Percentiles rank a stretch among this genome's conserved stretches.
Evolutionary conservation across 768 basidiomycete species (phyloP).

Genomic region (Leucogyrophana mollusca): DNA sequence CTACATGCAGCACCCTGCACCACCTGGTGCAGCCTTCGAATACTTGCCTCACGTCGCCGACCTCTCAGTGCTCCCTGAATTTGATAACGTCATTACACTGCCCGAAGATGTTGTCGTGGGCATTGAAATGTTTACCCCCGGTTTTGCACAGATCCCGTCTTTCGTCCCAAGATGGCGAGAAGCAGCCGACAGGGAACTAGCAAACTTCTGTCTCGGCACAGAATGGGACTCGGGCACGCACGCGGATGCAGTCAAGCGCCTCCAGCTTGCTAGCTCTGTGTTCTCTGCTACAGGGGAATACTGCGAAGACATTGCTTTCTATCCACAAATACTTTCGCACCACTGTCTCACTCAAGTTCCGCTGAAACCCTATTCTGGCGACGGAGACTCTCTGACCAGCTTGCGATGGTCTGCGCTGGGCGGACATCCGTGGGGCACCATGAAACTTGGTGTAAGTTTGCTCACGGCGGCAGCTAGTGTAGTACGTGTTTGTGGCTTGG

Average conservation of each 20-base stretch:
- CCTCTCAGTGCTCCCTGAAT: conserved; percentile 9
- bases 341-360: background rate
- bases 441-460: background rate
- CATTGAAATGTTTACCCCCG: conserved; percentile 4
- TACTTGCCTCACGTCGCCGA: conserved; percentile 7
- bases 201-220: background rate
- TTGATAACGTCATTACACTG: conserved; percentile 7
- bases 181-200: background rate
- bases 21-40: background rate
- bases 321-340: background rate
- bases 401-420: background rate
- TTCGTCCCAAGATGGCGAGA: conserved; percentile 12
- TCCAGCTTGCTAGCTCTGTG: background rate
- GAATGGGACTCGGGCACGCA: background rate
- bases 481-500: conserved; percentile 2
- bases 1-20: conserved; percentile 5
- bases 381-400: background rate
- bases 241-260: background rate
- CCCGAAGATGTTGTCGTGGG: background rate
- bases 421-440: background rate
- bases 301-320: too few species aligned
- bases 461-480: background rate
- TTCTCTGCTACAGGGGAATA: background rate
- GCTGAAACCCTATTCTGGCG: background rate
- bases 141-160: conserved; percentile 12